These are phyloP conservation scores for Phaeosphaeriaceae sp. DNA, from an alignment of 2,329 filamentous ascomycete species.

Conservation along the genomic window DNA sequence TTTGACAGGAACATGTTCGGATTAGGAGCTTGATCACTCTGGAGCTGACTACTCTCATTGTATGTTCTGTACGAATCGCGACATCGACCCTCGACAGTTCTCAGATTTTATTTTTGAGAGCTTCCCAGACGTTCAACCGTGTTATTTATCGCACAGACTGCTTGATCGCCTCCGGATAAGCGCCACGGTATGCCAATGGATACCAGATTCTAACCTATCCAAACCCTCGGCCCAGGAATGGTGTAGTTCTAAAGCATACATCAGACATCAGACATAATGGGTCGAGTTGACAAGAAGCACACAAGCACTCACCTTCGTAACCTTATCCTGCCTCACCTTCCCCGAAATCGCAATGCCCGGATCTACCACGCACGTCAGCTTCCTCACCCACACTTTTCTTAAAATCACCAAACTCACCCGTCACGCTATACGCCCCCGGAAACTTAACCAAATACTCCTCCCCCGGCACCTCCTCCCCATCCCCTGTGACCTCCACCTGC, in stretches of 20 bases:
- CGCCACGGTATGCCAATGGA: no score
- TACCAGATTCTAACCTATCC: not conserved
- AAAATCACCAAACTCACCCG: not conserved
- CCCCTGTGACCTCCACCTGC: not conserved
- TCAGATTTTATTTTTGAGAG: no score
- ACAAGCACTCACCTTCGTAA: not conserved
- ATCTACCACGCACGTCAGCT: not conserved
- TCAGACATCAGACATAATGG: not conserved
- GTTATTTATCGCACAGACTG: no score
- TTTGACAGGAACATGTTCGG: no score
- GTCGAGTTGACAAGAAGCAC: not conserved
- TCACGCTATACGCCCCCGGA: not conserved
- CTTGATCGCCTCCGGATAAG: no score
- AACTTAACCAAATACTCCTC: constrained; percentile 1
- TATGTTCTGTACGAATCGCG: no score
- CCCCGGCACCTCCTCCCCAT: not conserved
- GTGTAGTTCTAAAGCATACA: not conserved
- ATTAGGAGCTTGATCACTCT: no score
- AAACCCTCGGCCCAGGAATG: not conserved
- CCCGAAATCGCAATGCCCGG: not conserved
- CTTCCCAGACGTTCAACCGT: no score
- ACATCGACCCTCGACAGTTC: no score
- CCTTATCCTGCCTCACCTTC: not conserved
- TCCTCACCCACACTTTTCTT: not conserved
- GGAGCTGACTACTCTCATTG: no score